phyloP scores from a whole-genome alignment of 2,329 filamentous ascomycete genomes.

The Fusarium hostae region DNA sequence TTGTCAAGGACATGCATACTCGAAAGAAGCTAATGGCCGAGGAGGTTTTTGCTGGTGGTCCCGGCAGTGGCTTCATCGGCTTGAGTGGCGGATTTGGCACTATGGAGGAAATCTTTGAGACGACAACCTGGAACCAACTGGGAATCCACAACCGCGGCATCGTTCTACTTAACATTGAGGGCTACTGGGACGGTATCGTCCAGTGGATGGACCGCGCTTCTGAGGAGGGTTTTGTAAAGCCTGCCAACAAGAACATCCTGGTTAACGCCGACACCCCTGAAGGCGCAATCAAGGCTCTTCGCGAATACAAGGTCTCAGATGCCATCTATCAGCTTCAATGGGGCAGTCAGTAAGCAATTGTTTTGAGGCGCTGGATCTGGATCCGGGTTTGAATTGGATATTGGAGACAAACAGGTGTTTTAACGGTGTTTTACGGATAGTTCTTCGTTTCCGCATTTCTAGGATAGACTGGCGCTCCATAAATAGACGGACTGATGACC shows the following conservation, averaged over 20 bases:
- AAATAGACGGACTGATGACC: conserved; percentile 42
- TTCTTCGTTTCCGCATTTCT: conserved; percentile 18
- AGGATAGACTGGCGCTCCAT: conserved; percentile 36
- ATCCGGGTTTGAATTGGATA: conserved; percentile 13
- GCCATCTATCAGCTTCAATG: conserved; percentile 85
- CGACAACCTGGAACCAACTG: conserved; percentile 94
- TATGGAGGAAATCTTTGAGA: conserved; percentile 93
- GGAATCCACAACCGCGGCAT: conserved; percentile 88
- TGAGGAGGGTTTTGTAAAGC: conserved; percentile 78
- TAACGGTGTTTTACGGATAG: conserved; percentile 18
- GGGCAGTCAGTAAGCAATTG: conserved; percentile 68
- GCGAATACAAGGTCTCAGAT: conserved; percentile 78
- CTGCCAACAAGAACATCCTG: conserved; percentile 78
- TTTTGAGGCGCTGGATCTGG: conserved; percentile 20
- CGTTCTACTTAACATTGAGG: conserved; percentile 85
- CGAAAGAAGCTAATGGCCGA: conserved; percentile 94
- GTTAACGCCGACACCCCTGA: conserved; percentile 78
- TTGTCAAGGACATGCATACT: conserved; percentile 96
- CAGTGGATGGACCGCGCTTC: conserved; percentile 83
- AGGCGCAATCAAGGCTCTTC: conserved; percentile 76
- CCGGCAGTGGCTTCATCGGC: conserved; percentile 89
- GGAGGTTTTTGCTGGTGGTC: conserved; percentile 83
- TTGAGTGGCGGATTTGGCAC: conserved; percentile 92
- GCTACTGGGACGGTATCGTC: conserved; percentile 91
- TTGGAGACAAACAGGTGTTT: conserved; percentile 32